A percentile compares a stretch with the other conserved stretches of the same genome.
phyloP scores from a whole-genome alignment of 768 basidiomycete species.

The Lactarius indigo region DNA sequence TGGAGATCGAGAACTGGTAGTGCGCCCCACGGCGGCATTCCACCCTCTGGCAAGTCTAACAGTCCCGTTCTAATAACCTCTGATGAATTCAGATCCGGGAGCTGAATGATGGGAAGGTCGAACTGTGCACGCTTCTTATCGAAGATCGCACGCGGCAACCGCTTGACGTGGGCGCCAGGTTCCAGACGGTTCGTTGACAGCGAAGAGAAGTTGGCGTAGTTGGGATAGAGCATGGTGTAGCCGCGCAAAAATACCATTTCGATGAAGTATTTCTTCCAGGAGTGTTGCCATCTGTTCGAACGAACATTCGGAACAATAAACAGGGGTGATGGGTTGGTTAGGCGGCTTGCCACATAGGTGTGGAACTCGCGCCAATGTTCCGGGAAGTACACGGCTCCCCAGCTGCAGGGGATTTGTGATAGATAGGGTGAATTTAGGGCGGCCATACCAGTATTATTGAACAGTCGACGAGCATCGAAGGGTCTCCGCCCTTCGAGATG shows the following conservation, averaged over 20 bases:
- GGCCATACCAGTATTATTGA: slow-evolving; percentile 41
- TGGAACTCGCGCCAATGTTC: slow-evolving; percentile 88
- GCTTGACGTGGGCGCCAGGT: slow-evolving; percentile 74
- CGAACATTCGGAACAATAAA: slow-evolving; percentile 70
- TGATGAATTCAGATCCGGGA: slow-evolving; percentile 34
- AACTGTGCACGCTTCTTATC: slow-evolving; percentile 61
- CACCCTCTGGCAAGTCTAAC: slow-evolving; percentile 54
- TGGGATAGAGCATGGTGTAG: slow-evolving; percentile 88
- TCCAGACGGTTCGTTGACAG: slow-evolving; percentile 91
- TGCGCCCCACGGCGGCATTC: slow-evolving; percentile 48
- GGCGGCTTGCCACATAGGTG: slow-evolving; percentile 64
- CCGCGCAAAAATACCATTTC: slow-evolving; percentile 79
- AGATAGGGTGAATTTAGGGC: slow-evolving; percentile 66
- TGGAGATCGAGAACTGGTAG: slow-evolving; percentile 67
- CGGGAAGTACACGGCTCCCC: slow-evolving; percentile 91
- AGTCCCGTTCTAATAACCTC: slow-evolving; percentile 35
- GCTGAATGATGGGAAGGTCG: slow-evolving; percentile 63
- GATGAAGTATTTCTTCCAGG: slow-evolving; percentile 90
- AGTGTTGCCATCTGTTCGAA: slow-evolving; percentile 75
- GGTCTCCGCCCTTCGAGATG: slow-evolving; percentile 59
- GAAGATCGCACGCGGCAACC: slow-evolving; percentile 43
- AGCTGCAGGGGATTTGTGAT: slow-evolving; percentile 85
- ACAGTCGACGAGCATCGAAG: slow-evolving; percentile 63
- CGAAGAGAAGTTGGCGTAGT: slow-evolving; percentile 66
- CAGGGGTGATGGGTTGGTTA: slow-evolving; percentile 39